A percentile compares a stretch with the other conserved stretches of the same genome.
phyloP scores from a whole-genome alignment of 129 eudicot genomes.

The Tagetes patula region DNA sequence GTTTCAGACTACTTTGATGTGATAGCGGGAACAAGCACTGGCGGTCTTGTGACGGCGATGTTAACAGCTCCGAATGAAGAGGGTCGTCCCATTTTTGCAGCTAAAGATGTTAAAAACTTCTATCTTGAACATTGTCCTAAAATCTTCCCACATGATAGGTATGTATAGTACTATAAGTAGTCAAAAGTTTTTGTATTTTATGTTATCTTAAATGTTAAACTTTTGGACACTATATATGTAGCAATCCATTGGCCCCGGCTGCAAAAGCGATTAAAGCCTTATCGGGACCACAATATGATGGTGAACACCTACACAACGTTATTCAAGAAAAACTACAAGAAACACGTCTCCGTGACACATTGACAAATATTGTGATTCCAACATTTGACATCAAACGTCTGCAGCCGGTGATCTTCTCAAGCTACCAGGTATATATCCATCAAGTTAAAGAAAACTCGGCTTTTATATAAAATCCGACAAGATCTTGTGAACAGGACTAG shows the following conservation, averaged over 20 bases:
- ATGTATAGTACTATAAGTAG: slow-evolving; percentile 3
- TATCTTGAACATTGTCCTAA: slow-evolving; percentile 41
- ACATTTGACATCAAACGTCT: slow-evolving; percentile 46
- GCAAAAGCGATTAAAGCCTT: slow-evolving; percentile 22
- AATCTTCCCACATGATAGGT: slow-evolving; percentile 40
- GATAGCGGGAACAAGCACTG: slow-evolving; percentile 51
- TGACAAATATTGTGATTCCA: slow-evolving; percentile 61
- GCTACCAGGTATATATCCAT: slow-evolving; percentile 36
- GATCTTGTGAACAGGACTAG: no score
- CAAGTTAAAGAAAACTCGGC: no score
- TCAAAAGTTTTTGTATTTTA: not conserved
- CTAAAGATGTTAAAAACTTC: slow-evolving; percentile 41
- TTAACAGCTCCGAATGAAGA: slow-evolving; percentile 44
- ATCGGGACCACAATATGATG: slow-evolving; percentile 43
- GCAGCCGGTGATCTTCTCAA: slow-evolving; percentile 53
- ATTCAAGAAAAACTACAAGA: slow-evolving; percentile 23
- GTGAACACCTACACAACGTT: slow-evolving; percentile 35
- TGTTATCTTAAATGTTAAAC: not conserved
- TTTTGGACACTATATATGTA: not conserved
- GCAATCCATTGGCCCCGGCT: not conserved
- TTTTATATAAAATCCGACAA: no score
- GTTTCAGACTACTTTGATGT: slow-evolving; percentile 57
- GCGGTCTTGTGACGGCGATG: slow-evolving; percentile 58
- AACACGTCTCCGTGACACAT: slow-evolving; percentile 35
- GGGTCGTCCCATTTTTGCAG: slow-evolving; percentile 42